These are phyloP conservation scores for Filobasidium floriforme DNA, from an alignment of 768 basidiomycete genomes.

Conservation along the genomic window DNA sequence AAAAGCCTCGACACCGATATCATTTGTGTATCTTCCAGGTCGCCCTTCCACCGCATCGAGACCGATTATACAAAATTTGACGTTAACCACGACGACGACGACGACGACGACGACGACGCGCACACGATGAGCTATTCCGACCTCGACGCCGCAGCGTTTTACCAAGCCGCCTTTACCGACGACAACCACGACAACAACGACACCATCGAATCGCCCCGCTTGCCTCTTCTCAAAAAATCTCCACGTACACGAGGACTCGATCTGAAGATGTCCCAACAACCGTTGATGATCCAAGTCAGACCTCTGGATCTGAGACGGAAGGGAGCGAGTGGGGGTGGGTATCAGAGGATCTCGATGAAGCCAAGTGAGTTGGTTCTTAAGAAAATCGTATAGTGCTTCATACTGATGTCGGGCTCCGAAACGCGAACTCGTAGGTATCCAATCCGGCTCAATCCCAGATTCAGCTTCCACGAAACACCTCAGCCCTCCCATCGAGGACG, in stretches of 20 bases:
- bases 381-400: too few relatives aligned
- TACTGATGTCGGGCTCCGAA: too few relatives aligned
- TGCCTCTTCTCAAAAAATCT: neutral
- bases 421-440: too few relatives aligned
- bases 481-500: too few relatives aligned
- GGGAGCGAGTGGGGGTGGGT: neutral
- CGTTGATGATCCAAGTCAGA: neutral
- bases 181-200: too few relatives aligned
- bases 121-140: neutral
- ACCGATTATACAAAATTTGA: too few relatives aligned
- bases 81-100: neutral
- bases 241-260: neutral
- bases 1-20: too few relatives aligned
- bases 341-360: neutral
- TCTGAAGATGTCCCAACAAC: neutral
- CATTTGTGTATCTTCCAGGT: too few relatives aligned
- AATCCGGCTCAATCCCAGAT: too few relatives aligned
- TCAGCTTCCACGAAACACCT: too few relatives aligned
- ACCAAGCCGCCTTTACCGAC: conserved; percentile 5
- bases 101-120: too few relatives aligned
- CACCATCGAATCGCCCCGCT: neutral
- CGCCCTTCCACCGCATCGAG: too few relatives aligned
- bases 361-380: neutral
- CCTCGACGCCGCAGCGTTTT: neutral
- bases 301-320: neutral